phyloP scores from a whole-genome alignment of 371 early-diverging fungal species.

The Syncephalastrum monosporum region DNA sequence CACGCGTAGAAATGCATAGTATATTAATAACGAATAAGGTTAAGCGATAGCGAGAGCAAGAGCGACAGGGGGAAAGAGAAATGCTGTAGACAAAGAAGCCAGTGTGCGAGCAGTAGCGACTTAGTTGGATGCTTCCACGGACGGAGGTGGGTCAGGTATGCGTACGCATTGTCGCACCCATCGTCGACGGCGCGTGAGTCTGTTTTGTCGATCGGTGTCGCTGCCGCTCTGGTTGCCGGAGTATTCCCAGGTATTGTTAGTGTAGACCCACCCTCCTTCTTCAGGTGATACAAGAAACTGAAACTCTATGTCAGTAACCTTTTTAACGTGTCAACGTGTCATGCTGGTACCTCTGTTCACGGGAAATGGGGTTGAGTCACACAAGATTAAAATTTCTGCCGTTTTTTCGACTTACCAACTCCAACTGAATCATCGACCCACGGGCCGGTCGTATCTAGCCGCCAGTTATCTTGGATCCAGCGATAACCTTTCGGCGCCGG shows the following conservation, averaged over 20 bases:
- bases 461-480: slow-evolving; percentile 46
- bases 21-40: too few species aligned
- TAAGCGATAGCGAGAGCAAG: too few species aligned
- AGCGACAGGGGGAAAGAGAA: too few species aligned
- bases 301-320: neutral
- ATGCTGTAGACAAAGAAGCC: too few species aligned
- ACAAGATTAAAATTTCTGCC: neutral
- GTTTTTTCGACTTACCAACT: slow-evolving; percentile 27
- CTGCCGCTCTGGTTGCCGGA: slow-evolving; percentile 6
- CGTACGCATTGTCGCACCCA: slow-evolving; percentile 25
- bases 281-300: slow-evolving; percentile 25
- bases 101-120: too few species aligned
- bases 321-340: neutral
- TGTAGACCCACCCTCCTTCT: slow-evolving; percentile 39
- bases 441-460: slow-evolving; percentile 38
- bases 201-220: slow-evolving; percentile 7
- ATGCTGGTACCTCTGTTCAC: neutral
- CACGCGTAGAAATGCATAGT: too few species aligned
- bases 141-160: slow-evolving; percentile 1
- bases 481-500: slow-evolving; percentile 40
- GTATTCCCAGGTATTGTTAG: slow-evolving; percentile 30
- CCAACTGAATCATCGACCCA: slow-evolving; percentile 44
- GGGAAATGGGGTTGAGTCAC: neutral
- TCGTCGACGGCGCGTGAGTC: slow-evolving; percentile 23
- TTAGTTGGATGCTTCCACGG: too few species aligned